Conservation (phyloP, 805 yeast species). For the Candida ponderosae region DNA sequence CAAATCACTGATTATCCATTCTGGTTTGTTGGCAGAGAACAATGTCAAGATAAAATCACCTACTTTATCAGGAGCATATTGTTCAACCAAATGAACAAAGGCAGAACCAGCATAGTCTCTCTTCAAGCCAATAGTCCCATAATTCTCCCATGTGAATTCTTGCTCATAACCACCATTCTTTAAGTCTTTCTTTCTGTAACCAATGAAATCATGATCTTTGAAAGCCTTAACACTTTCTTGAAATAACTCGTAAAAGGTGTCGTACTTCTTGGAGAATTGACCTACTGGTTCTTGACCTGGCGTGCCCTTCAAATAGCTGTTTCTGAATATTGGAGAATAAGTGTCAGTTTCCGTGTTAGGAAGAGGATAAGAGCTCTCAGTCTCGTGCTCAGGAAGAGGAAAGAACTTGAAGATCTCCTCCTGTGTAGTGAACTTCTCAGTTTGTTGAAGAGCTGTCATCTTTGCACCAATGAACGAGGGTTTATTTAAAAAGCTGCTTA, state of each 20-base stretch:
- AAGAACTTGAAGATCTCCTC: constrained; percentile 12
- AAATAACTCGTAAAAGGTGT: constrained; percentile 39
- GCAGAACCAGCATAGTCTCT: constrained; percentile 51
- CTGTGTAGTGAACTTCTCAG: constrained; percentile 1
- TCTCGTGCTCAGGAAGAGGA: constrained; percentile 9
- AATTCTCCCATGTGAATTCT: constrained; percentile 36
- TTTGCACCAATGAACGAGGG: background rate
- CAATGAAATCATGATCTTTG: constrained; percentile 36
- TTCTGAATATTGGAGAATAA: constrained; percentile 46
- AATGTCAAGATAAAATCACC: constrained; percentile 44
- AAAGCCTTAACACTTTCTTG: constrained; percentile 29
- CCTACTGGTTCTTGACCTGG: constrained; percentile 23
- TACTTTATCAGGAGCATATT: constrained; percentile 22
- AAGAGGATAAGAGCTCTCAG: constrained; percentile 14
- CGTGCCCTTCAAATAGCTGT: constrained; percentile 20
- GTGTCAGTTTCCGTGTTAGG: constrained; percentile 27
- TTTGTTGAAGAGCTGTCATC: constrained; percentile 5
- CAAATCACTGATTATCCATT: constrained; percentile 65
- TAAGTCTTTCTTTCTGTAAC: constrained; percentile 29
- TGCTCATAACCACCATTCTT: constrained; percentile 29
- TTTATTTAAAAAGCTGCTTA: too few relatives aligned
- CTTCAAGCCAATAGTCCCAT: constrained; percentile 31
- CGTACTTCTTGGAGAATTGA: constrained; percentile 33
- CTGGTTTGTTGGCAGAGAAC: constrained; percentile 50
- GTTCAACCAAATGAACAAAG: constrained; percentile 33